Base-by-base conservation (phyloP, 805 yeast genomes). In the Jamesozyma gamospora region DNA sequence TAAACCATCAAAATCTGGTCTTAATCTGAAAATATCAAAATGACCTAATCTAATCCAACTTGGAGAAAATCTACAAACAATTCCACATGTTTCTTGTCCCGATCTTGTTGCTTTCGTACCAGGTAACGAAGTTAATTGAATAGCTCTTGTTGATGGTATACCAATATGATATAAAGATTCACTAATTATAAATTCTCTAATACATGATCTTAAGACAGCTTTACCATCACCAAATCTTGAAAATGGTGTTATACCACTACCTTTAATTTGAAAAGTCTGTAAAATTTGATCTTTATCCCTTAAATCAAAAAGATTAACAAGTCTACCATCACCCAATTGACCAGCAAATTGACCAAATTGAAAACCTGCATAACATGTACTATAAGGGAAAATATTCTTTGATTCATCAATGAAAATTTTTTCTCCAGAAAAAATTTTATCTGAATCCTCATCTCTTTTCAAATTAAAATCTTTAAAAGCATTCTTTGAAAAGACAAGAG, bases 301-400 rank as follows among this genome's bases (percentile, higher is more conserved):
- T 0, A 81, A 62, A 47, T 83, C 90, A 63, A 90, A 88, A 34
- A 90, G 63, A 52, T 82, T 85, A 6, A 79, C 72, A 2, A 86
- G 96, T 43, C 98, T 66, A 1, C 98, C 98, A 58, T 90, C 98
- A 6, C 98, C 98, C 45, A 90, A 65, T 59, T 92, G 98, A 2
- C 97, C 97, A 0, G 96, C 96, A 75, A 90, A 90, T 47, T 75
- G 76, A 3, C 98, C 97, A 66, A 92, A 90, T 55, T 90, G 98
- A 70, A 81, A 86, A 1, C 98, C 98, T 1, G 97, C 95, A 60
- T 90, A 90, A 0, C 90, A 84, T 58, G 82, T 88, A 11, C 96
- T 75, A 60, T 82, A 90, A 0, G 98, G 97, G 48, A 75, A 75
- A 1, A 82, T 71, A 5, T 56, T 52, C 5, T 29, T 4, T 16